Evolutionary conservation across 2,329 filamentous ascomycete species (phyloP).

Genomic region (Dichotomopilus funicola): DNA sequence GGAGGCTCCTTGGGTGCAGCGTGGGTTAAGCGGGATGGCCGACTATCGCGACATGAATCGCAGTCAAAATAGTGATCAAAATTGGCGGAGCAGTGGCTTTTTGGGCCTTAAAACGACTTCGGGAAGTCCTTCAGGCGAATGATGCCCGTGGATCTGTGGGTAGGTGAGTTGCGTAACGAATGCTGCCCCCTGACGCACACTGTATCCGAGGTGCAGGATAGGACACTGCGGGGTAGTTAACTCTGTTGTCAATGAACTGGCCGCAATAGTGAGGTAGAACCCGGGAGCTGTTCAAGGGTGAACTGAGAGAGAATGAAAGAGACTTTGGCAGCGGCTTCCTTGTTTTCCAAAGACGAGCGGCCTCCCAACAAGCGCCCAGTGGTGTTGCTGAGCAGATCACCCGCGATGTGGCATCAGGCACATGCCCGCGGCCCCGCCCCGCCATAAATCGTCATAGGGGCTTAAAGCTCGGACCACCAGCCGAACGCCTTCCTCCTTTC

Average conservation of each 20-base stretch:
- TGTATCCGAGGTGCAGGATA: conserved; percentile 18
- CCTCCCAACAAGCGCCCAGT: not conserved
- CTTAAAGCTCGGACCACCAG: not conserved
- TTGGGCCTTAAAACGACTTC: no score
- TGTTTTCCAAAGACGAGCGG: not conserved
- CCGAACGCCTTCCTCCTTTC: not conserved
- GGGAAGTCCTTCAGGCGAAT: not conserved
- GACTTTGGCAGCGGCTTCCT: not conserved
- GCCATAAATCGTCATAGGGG: not conserved
- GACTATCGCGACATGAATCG: no score
- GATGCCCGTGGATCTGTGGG: not conserved
- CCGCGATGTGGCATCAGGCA: not conserved
- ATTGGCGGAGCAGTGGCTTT: no score
- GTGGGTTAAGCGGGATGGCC: no score
- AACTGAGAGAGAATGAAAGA: not conserved
- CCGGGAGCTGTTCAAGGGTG: no score
- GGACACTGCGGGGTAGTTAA: conserved; percentile 18
- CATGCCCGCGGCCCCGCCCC: conserved; percentile 4
- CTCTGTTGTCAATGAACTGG: no score
- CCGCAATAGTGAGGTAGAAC: no score
- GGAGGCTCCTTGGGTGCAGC: no score
- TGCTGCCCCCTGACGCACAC: no score
- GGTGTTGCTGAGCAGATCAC: not conserved
- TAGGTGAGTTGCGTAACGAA: not conserved
- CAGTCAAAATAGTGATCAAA: no score